Conservation (phyloP, 2,329 filamentous ascomycete genomes). For the Sclerotinia sclerotiorum region DNA sequence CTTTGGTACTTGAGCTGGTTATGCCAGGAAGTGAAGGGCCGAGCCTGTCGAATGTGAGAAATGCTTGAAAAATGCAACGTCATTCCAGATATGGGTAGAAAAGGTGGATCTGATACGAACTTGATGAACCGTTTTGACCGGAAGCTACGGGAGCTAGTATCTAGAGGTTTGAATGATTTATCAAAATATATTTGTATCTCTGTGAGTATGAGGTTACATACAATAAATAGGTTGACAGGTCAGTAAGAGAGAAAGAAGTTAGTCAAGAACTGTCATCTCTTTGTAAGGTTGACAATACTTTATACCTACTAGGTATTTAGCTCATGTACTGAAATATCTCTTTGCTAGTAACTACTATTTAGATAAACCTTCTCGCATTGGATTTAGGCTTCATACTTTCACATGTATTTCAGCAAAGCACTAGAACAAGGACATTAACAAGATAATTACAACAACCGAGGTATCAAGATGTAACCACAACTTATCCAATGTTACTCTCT, state of each 20-base stretch:
- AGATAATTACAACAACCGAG: background rate
- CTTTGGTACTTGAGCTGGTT: background rate
- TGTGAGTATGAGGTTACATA: background rate
- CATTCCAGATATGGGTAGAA: background rate
- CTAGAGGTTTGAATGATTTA: background rate
- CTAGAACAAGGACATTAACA: background rate
- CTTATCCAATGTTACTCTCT: background rate
- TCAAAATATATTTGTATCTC: background rate
- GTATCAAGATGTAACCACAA: background rate
- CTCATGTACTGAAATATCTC: background rate
- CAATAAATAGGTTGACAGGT: background rate
- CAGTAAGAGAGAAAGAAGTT: too few species aligned
- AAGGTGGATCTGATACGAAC: background rate
- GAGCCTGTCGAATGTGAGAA: background rate
- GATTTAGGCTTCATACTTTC: background rate
- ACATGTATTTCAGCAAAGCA: too few species aligned
- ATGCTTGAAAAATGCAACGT: conserved; percentile 10
- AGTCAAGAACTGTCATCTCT: background rate
- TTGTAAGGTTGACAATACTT: background rate
- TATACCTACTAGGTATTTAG: too few species aligned
- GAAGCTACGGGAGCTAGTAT: background rate
- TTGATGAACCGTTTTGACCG: background rate
- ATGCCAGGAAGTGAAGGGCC: conserved; percentile 3
- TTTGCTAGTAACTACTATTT: background rate
- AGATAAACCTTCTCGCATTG: background rate